phyloP scores from a whole-genome alignment of 768 basidiomycete species.

The Collybia sp. region DNA sequence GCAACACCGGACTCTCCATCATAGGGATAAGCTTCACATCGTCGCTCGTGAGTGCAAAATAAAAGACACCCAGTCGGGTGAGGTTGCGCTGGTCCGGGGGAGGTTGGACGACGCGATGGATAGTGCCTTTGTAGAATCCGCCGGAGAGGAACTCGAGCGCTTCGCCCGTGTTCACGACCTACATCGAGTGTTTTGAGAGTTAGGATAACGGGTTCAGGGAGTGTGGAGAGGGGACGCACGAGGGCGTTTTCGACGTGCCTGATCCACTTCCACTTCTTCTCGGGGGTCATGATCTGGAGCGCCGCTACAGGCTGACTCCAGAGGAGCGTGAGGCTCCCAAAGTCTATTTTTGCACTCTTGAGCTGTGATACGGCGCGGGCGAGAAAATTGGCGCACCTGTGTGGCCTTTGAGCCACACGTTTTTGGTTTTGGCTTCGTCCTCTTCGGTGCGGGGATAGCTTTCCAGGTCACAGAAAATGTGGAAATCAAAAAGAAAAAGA shows the following conservation, averaged over 20 bases:
- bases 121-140: slow-evolving; percentile 42
- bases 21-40: slow-evolving; percentile 35
- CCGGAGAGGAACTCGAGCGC: slow-evolving; percentile 43
- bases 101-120: slow-evolving; percentile 46
- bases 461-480: neutral
- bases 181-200: neutral
- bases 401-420: slow-evolving; percentile 50
- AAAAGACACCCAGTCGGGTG: slow-evolving; percentile 42
- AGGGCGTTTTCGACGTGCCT: slow-evolving; percentile 40
- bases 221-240: slow-evolving; percentile 12
- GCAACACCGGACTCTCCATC: slow-evolving; percentile 35
- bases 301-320: slow-evolving; percentile 47
- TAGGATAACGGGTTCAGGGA: neutral
- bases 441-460: slow-evolving; percentile 38
- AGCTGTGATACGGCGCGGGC: neutral
- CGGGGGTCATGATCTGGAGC: slow-evolving; percentile 36
- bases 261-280: slow-evolving; percentile 41
- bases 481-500: neutral
- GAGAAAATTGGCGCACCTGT: slow-evolving; percentile 23
- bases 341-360: slow-evolving; percentile 20
- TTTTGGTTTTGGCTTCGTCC: slow-evolving; percentile 36
- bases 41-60: slow-evolving; percentile 42
- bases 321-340: slow-evolving; percentile 38
- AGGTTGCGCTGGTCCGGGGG: slow-evolving; percentile 38
- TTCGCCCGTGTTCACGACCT: slow-evolving; percentile 46